Evolutionary conservation across 225 moss, liverwort and hornwort genomes (phyloP).

Genomic region (Thuidium tamariscinum): DNA sequence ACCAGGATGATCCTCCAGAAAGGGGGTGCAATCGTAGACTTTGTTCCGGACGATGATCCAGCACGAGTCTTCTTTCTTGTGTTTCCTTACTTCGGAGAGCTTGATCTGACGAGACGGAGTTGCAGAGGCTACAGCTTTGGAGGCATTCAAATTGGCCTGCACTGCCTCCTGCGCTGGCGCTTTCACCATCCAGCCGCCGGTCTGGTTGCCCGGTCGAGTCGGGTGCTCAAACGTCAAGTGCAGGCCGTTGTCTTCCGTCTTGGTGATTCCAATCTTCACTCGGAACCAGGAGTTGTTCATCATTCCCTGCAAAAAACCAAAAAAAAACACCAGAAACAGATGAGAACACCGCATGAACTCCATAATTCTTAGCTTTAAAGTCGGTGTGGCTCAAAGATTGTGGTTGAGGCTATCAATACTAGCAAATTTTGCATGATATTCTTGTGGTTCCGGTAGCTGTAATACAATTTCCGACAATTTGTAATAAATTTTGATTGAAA

Average conservation of each 20-base stretch:
- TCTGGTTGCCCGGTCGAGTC: conserved; percentile 56
- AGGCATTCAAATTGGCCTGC: background rate
- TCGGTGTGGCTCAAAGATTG: background rate
- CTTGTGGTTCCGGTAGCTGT: background rate
- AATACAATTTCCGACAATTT: background rate
- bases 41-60: conserved; percentile 85
- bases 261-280: conserved; percentile 42
- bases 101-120: conserved; percentile 24
- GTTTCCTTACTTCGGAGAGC: conserved; percentile 52
- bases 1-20: conserved; percentile 83
- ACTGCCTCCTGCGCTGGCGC: background rate
- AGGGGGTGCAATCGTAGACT: conserved; percentile 83
- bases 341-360: background rate
- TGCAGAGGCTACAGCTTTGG: background rate
- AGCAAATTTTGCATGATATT: background rate
- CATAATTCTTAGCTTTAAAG: too few relatives aligned
- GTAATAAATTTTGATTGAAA: too few relatives aligned
- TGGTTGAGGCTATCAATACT: background rate
- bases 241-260: conserved; percentile 31
- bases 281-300: conserved; percentile 99
- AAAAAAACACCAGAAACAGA: background rate
- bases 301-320: conserved; percentile 51
- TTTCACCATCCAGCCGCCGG: conserved; percentile 89
- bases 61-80: conserved; percentile 52
- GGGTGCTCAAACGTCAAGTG: conserved; percentile 82